Conservation (phyloP, 2,329 filamentous ascomycete genomes). For the Penicillium sclerotiorum region DNA sequence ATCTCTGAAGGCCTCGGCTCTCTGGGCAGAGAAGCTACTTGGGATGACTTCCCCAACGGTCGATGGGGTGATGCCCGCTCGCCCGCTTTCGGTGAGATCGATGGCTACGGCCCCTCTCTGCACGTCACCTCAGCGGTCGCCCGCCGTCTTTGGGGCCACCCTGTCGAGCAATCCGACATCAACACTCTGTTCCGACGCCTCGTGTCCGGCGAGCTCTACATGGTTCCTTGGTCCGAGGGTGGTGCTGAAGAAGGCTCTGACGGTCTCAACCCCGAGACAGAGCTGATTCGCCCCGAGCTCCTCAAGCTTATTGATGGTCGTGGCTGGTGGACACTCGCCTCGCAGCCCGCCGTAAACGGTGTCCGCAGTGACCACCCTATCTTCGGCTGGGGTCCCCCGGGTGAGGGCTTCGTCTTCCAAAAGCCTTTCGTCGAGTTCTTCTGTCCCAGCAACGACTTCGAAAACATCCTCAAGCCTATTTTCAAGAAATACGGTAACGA, state of each 20-base stretch:
- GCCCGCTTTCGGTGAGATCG: conserved; percentile 92
- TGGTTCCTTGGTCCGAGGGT: conserved; percentile 87
- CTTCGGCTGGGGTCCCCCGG: conserved; percentile 90
- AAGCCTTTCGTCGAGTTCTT: conserved; percentile 99
- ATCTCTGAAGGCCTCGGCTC: conserved; percentile 93
- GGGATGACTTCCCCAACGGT: conserved; percentile 98
- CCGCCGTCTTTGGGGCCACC: conserved; percentile 81
- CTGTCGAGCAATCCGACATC: conserved; percentile 70
- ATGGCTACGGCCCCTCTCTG: conserved; percentile 95
- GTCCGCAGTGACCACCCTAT: conserved; percentile 72
- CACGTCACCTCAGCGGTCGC: conserved; percentile 88
- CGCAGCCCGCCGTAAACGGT: conserved; percentile 91
- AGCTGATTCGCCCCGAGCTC: conserved; percentile 75
- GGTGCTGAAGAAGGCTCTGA: conserved; percentile 61
- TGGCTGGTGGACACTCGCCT: conserved; percentile 96
- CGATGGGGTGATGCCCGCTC: conserved; percentile 92
- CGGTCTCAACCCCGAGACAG: conserved; percentile 70
- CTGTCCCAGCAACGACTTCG: conserved; percentile 73
- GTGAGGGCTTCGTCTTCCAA: conserved; percentile 90
- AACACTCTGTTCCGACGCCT: conserved; percentile 79
- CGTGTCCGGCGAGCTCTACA: conserved; percentile 74
- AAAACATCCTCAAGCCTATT: conserved; percentile 60
- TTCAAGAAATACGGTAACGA: conserved; percentile 64
- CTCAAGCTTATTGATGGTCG: conserved; percentile 71
- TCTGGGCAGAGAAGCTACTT: conserved; percentile 90